These are phyloP conservation scores for Drechslera avenae DNA, from an alignment of 2,329 filamentous ascomycete genomes.

Conservation along the genomic window DNA sequence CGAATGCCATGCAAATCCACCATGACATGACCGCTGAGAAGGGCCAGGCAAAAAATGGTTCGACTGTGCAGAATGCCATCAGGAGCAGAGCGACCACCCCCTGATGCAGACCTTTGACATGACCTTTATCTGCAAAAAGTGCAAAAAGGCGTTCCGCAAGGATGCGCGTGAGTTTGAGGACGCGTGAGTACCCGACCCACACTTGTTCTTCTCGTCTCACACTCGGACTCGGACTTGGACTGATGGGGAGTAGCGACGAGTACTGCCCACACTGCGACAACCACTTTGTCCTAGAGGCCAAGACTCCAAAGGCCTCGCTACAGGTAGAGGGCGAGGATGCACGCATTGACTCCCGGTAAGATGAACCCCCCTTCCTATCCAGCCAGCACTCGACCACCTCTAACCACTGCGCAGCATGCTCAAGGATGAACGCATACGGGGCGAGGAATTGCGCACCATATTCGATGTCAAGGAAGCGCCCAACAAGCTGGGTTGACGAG, in stretches of 20 bases:
- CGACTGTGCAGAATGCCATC: constrained; percentile 95
- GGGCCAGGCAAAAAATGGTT: constrained; percentile 89
- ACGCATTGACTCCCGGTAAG: constrained; percentile 73
- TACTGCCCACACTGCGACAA: constrained; percentile 99
- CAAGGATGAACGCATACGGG: constrained; percentile 80
- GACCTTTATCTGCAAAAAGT: constrained; percentile 98
- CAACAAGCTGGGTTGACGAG: constrained; percentile 71
- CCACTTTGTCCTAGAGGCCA: constrained; percentile 91
- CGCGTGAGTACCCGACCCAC: constrained; percentile 39
- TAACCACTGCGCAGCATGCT: constrained; percentile 67
- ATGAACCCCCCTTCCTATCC: not conserved
- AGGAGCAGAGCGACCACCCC: constrained; percentile 76
- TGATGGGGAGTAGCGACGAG: constrained; percentile 69
- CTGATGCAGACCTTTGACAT: constrained; percentile 83
- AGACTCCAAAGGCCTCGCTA: constrained; percentile 79
- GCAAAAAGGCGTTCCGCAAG: constrained; percentile 97
- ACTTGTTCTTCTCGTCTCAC: no score
- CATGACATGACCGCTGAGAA: constrained; percentile 9
- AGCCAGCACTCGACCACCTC: not conserved
- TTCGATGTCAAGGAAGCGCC: constrained; percentile 79
- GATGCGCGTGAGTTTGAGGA: constrained; percentile 92
- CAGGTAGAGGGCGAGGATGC: constrained; percentile 91
- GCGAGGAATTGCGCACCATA: constrained; percentile 65
- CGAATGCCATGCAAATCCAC: not conserved
- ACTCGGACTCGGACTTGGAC: constrained; percentile 1